Evolutionary conservation across 331 rosid species (phyloP).

Genomic region (Acacia concinna): DNA sequence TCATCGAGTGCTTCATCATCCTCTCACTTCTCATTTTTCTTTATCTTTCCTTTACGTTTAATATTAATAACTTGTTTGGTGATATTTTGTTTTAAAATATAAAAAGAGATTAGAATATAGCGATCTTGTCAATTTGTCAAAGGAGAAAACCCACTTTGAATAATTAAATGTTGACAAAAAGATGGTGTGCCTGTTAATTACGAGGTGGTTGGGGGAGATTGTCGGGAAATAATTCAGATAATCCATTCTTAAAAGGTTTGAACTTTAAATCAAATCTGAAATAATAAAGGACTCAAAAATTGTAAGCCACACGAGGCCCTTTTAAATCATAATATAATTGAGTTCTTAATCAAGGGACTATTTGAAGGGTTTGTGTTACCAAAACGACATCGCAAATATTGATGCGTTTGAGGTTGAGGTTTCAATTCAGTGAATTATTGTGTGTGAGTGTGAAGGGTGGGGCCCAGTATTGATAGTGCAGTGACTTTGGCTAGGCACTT

Average conservation of each 20-base stretch:
- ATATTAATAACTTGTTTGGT: background rate
- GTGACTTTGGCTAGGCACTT: background rate
- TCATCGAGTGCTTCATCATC: background rate
- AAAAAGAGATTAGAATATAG: background rate
- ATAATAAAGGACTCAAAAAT: background rate
- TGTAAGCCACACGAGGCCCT: background rate
- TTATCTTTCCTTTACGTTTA: background rate
- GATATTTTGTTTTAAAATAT: background rate
- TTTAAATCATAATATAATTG: background rate
- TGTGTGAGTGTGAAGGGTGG: background rate
- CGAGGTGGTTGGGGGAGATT: conserved; percentile 5
- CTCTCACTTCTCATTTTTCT: background rate
- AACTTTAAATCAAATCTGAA: background rate
- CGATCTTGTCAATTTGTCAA: background rate
- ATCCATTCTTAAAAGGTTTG: background rate
- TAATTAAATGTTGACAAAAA: conserved; percentile 14
- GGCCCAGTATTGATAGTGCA: background rate
- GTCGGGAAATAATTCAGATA: background rate
- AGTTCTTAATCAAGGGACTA: background rate
- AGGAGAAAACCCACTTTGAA: background rate
- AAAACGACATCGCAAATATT: background rate
- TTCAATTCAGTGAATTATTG: background rate
- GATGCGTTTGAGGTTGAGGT: conserved; percentile 2
- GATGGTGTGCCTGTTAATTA: background rate
- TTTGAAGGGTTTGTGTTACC: background rate